Conservation (phyloP, 2,329 filamentous ascomycete genomes). For the Gaeumannomyces tritici region DNA sequence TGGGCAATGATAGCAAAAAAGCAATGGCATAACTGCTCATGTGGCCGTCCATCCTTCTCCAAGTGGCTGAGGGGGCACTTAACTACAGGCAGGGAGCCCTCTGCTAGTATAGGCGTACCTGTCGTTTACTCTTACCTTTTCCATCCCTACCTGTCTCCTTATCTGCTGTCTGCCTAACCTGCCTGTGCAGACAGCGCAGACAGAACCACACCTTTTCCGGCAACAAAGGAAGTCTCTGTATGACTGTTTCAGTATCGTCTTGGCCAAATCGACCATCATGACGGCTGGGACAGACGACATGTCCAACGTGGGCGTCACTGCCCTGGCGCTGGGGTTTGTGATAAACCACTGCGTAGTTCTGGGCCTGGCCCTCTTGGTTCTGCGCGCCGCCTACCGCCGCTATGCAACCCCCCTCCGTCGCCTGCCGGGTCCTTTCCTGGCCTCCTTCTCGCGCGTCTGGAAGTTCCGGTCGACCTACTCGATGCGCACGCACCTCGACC, state of each 20-base stretch:
- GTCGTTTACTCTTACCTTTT: background rate
- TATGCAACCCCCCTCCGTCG: conserved; percentile 24
- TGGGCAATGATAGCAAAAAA: background rate
- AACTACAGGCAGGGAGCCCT: background rate
- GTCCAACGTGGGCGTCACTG: conserved; percentile 12
- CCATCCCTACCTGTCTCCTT: too few relatives aligned
- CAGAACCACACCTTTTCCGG: too few relatives aligned
- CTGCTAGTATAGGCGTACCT: too few relatives aligned
- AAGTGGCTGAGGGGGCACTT: too few relatives aligned
- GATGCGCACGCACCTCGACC: conserved; percentile 29
- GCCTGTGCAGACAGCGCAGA: too few relatives aligned
- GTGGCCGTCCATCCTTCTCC: background rate
- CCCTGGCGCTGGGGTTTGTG: conserved; percentile 12
- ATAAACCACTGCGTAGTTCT: conserved; percentile 19
- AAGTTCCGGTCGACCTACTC: conserved; percentile 27
- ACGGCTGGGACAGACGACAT: conserved; percentile 6
- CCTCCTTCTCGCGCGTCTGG: conserved; percentile 28
- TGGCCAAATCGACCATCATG: conserved; percentile 1
- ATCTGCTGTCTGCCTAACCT: too few relatives aligned
- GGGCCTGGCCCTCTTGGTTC: conserved; percentile 15
- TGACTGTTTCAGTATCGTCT: background rate
- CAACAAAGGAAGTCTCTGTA: background rate
- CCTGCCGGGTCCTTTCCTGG: conserved; percentile 23
- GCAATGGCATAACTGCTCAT: background rate
- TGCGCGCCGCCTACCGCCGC: conserved; percentile 18